These are phyloP conservation scores for Yamadazyma sp. DNA, from an alignment of 805 yeast genomes.

Conservation along the genomic window DNA sequence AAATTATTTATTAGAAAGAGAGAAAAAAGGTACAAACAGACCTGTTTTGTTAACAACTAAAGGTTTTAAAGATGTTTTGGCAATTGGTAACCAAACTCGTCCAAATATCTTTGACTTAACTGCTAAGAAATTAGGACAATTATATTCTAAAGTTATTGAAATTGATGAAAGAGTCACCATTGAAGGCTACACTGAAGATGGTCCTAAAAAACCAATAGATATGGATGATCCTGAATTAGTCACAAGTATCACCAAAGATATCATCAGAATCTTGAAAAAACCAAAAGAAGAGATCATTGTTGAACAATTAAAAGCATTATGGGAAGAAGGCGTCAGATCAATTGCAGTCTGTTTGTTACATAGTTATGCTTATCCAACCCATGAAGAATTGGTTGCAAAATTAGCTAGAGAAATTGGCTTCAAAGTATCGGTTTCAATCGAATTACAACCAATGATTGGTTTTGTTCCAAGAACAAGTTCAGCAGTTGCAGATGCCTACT, in stretches of 20 bases:
- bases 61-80: conserved; percentile 76
- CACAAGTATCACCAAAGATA: conserved; percentile 25
- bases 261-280: conserved; percentile 21
- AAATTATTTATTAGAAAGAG: conserved; percentile 85
- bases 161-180: conserved; percentile 84
- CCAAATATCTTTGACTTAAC: conserved; percentile 82
- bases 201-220: conserved; percentile 7
- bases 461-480: conserved; percentile 31
- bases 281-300: conserved; percentile 21
- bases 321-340: conserved; percentile 15
- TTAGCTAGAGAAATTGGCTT: conserved; percentile 30
- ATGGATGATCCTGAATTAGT: conserved; percentile 22
- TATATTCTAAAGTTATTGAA: conserved; percentile 73
- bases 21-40: conserved; percentile 82
- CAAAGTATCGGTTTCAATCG: conserved; percentile 29
- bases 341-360: conserved; percentile 31
- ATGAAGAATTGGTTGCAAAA: conserved; percentile 25
- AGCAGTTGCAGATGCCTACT: conserved; percentile 35
- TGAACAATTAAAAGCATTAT: conserved; percentile 18
- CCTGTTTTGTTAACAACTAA: conserved; percentile 81
- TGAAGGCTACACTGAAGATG: conserved; percentile 62
- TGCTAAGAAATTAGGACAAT: conserved; percentile 60
- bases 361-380: conserved; percentile 29
- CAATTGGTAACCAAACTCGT: conserved; percentile 84
- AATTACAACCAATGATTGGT: conserved; percentile 34